Evolutionary conservation across 495 filamentous ascomycete genomes (phyloP).

Genomic region (Patellaria atrata): DNA sequence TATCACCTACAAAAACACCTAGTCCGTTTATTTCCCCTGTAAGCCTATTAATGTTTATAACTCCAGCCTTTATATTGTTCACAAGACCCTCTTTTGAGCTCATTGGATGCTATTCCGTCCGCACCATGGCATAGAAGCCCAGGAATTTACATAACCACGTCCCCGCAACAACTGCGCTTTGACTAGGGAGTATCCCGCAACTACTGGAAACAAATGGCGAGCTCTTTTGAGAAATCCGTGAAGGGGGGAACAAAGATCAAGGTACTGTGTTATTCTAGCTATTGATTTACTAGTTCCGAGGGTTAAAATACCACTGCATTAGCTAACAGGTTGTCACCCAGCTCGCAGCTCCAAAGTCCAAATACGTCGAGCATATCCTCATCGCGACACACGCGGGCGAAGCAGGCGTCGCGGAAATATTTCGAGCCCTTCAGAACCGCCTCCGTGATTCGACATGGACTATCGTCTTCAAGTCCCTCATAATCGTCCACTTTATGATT

Average conservation of each 20-base stretch:
- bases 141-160: no score
- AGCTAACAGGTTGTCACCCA: constrained; percentile 25
- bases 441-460: constrained; percentile 97
- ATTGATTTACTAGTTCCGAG: constrained; percentile 11
- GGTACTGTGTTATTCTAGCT: constrained; percentile 33
- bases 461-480: constrained; percentile 86
- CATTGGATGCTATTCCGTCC: no score
- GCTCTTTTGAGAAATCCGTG: constrained; percentile 34
- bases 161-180: no score
- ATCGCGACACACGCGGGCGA: constrained; percentile 91
- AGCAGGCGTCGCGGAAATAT: constrained; percentile 89
- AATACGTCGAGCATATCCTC: constrained; percentile 98
- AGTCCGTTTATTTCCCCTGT: no score
- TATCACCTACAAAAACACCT: no score
- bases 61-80: no score
- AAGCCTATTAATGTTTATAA: no score
- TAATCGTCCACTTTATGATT: constrained; percentile 95
- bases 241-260: constrained; percentile 52
- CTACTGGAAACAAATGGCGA: constrained; percentile 22
- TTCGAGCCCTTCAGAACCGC: constrained; percentile 74
- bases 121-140: no score
- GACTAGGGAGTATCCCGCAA: neutral
- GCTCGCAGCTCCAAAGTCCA: constrained; percentile 94
- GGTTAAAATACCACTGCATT: neutral
- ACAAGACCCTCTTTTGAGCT: no score